Conservation (phyloP, 495 filamentous ascomycete species). For the Penicillium turbatum region DNA sequence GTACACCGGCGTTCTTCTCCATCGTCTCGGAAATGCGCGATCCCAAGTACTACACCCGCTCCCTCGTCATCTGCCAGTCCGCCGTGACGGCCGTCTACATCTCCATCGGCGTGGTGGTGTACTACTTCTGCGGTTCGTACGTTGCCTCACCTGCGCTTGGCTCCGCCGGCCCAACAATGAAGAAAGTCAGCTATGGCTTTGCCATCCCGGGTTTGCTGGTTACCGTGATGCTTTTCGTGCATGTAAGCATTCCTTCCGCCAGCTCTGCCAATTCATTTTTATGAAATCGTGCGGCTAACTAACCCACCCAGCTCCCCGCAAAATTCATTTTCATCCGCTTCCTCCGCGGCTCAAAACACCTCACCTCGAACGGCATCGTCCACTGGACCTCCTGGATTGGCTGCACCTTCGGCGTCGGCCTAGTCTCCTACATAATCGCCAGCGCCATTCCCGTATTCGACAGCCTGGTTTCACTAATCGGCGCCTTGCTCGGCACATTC, state of each 20-base stretch:
- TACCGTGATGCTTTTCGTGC: constrained; percentile 28
- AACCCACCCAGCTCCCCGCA: constrained; percentile 38
- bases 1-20: constrained; percentile 62
- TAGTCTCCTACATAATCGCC: constrained; percentile 65
- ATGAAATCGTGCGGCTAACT: constrained; percentile 14
- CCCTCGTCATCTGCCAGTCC: constrained; percentile 43
- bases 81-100: constrained; percentile 60
- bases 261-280: no score
- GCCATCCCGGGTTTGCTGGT: constrained; percentile 55
- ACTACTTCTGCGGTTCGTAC: constrained; percentile 62
- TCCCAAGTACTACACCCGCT: constrained; percentile 54
- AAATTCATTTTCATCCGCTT: constrained; percentile 60
- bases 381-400: constrained; percentile 57
- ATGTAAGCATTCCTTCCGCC: constrained; percentile 18
- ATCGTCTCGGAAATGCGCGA: constrained; percentile 74
- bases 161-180: constrained; percentile 55
- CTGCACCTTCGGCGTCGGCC: constrained; percentile 51
- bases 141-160: constrained; percentile 68
- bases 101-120: constrained; percentile 61
- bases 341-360: constrained; percentile 49
- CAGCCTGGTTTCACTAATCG: constrained; percentile 55
- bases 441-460: constrained; percentile 68
- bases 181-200: constrained; percentile 69
- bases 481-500: constrained; percentile 51
- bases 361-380: constrained; percentile 53